Evolutionary conservation across 805 yeast species (phyloP), one percentile per base, ranked within the genome.

Genomic region (Wickerhamiella brachini): DNA sequence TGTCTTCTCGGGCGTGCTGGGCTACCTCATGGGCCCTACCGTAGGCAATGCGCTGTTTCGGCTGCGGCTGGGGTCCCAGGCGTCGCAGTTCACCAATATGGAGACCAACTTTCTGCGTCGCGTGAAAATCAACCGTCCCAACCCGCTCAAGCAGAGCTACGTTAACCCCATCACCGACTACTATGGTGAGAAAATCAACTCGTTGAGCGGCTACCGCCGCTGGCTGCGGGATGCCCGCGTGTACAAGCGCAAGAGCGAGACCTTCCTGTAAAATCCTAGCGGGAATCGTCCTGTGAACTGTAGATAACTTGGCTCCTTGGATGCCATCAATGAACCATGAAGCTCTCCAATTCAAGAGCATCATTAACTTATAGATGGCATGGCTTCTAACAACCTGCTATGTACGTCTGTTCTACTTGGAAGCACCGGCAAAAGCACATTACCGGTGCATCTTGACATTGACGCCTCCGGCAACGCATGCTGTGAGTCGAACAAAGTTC

Each of bases 141-240:
- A 93, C 70, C 95, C 98, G 20, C 77, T 89, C 18, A 79, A 84
- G 51, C 96, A 89, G 69, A 79, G 88, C 62, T 83, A 88, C 68
- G 54, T 66, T 34, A 93, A 90, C 68, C 97, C 97, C 13, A 95
- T 93, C 46, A 96, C 97, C n/a, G 98, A 93, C 68, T 93, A 88
- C 69, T 93, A 93, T 65, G 98, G 98, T 42, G 98, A 93, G 70
- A 85, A 85, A 68, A 89, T 93, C 55, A 86, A 87, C 49, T 83
- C 94, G 49, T 68, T 90, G 62, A 78, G 78, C 59, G 89, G 80
- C 57, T 93, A 93, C 69, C 84, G 88, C 69, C 93, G 85, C 66
- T 93, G 98, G 98, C 74, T 93, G 61, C 79, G 97, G 62, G 97
- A 93, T 67, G 85, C 95, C 63, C 83, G 86, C 62, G 88, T 95